phyloP scores from a whole-genome alignment of 2,329 filamentous ascomycete genomes.

The Aspergillus floridensis region DNA sequence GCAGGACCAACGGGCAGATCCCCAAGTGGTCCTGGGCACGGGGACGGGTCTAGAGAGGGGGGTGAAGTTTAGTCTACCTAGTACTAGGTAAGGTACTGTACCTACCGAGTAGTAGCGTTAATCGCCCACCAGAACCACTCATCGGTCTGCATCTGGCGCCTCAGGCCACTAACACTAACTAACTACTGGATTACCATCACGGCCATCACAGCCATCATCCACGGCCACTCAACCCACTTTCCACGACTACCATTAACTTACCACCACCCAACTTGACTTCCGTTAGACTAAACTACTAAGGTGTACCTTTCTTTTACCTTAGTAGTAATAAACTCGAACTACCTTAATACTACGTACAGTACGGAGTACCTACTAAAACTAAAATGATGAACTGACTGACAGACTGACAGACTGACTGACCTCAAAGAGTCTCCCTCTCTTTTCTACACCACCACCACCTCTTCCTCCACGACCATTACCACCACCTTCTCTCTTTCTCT shows the following conservation, averaged over 20 bases:
- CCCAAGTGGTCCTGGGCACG: constrained; percentile 9
- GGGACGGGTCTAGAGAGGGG: constrained; percentile 1
- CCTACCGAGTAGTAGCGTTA: background rate
- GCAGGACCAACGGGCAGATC: constrained; percentile 17
- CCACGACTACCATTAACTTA: background rate
- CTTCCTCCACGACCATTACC: background rate
- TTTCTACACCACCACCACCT: background rate
- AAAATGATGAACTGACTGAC: background rate
- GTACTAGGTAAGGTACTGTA: too few relatives aligned
- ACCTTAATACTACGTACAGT: background rate
- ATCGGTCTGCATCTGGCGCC: background rate
- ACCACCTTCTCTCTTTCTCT: background rate
- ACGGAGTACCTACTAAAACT: background rate
- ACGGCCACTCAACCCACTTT: background rate
- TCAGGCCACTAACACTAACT: constrained; percentile 5
- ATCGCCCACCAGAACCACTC: constrained; percentile 4
- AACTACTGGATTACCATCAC: background rate
- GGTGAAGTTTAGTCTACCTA: too few relatives aligned
- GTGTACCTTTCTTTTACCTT: background rate
- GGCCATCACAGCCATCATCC: background rate
- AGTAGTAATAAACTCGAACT: too few relatives aligned
- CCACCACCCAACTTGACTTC: background rate
- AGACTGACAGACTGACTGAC: background rate
- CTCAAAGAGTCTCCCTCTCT: background rate
- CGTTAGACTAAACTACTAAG: background rate